Evolutionary conservation across 768 basidiomycete species (phyloP), one percentile per base, ranked within the genome.

Genomic region (Lactarius quietus): DNA sequence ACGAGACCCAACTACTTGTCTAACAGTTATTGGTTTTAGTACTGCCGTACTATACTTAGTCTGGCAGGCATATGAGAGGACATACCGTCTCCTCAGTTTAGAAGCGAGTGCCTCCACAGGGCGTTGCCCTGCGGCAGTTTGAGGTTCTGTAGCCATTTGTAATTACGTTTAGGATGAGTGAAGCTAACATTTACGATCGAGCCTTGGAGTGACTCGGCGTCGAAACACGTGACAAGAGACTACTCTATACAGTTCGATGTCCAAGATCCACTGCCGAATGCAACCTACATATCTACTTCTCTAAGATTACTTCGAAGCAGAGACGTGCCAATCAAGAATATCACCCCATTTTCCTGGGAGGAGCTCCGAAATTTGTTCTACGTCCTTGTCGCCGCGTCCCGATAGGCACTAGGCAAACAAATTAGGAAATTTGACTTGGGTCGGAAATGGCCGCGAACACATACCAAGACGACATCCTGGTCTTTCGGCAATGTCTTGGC

Each of bases 361-460:
- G 45, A 98, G 80, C 71, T 95, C 79, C n/a, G 90, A 94, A 63
- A 99, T 95, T 73, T 98, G 91, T 70, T 96, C 91, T 4, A 99
- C 97, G 73, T 99, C 96, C 77, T 98, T 98, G 77, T 98, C 95
- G 20, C 97, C 97, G 68, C 96, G 86, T 57, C 96, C 96, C 61
- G 93, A 95, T 59, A 98, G 79, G 72, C 94, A 97, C 92, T 95
- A 65, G 51, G 10, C 57, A 38, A 58, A 20, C 23, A 20, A 63
- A 5, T 7, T 52, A 14, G 26, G 15, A 54, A 45, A 38, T 71
- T 65, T 9, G 8, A 18, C 20, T 14, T n/a, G 14, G 20, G 20
- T 33, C 65, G 43, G 59, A 23, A 39, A 45, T 48, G 38, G 20
- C 56, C 39, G 64, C 3, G 57, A 41, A 58, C 8, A 84, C 93